A percentile compares a stretch with the other conserved stretches of the same genome.
phyloP scores from a whole-genome alignment of 2,329 filamentous ascomycete genomes.

The Venturia carpophila region DNA sequence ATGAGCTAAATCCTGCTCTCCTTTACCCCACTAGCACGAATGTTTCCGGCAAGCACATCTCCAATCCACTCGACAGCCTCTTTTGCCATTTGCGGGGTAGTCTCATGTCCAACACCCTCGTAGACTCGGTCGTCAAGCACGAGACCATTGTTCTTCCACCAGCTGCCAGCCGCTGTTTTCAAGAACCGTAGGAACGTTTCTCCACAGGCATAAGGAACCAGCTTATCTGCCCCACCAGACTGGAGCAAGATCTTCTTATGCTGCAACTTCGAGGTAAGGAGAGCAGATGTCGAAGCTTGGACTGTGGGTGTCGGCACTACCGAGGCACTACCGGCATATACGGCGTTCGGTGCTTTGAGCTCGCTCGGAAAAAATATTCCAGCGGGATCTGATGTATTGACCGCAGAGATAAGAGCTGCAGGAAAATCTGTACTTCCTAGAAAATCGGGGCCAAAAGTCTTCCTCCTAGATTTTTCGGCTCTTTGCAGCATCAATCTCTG shows the following conservation, averaged over 20 bases:
- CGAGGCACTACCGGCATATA: not conserved
- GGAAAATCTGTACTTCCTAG: conserved; percentile 75
- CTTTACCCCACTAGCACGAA: conserved; percentile 2
- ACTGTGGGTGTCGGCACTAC: not conserved
- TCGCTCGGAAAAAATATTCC: conserved; percentile 53
- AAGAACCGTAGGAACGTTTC: conserved; percentile 56
- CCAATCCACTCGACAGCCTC: conserved; percentile 59
- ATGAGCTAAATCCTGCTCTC: conserved; percentile 17
- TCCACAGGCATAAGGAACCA: conserved; percentile 60
- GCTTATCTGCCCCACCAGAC: conserved; percentile 58
- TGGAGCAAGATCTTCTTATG: conserved; percentile 60
- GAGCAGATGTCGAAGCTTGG: conserved; percentile 25
- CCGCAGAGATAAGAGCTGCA: conserved; percentile 52
- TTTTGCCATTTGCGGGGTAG: conserved; percentile 57
- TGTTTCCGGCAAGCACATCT: conserved; percentile 30
- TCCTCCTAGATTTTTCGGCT: conserved; percentile 60
- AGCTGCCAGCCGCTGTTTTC: conserved; percentile 44
- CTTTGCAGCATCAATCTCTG: conserved; percentile 72
- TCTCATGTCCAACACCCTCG: conserved; percentile 60
- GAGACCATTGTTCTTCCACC: conserved; percentile 48
- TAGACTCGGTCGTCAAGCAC: conserved; percentile 60
- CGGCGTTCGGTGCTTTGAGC: conserved; percentile 3
- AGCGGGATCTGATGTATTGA: conserved; percentile 65
- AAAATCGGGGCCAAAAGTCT: conserved; percentile 58
- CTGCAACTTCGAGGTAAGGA: conserved; percentile 37